Evolutionary conservation across 2,329 filamentous ascomycete genomes (phyloP), one percentile per base, ranked within the genome.

Genomic region (Cryphonectria radicalis): DNA sequence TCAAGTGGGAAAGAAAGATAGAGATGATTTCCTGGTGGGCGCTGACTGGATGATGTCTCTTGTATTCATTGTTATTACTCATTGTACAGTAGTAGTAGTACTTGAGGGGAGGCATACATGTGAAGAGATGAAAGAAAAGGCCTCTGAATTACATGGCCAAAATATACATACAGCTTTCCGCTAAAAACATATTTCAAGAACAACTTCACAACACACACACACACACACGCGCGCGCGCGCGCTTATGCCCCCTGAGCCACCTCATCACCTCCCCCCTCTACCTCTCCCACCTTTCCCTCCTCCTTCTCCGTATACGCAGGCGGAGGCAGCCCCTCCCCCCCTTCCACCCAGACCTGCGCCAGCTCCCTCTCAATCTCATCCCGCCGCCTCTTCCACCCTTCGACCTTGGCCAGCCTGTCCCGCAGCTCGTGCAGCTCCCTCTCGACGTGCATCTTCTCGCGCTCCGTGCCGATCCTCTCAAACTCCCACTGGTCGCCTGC

Each of bases 371-470:
- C 94, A 77, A 99, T 97, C 80, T 94, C 92, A 66, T 90, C 87
- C 50, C 90, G 89, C 66, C 96, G 87, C 74, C 83, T 82, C 84
- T 95, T 94, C 94, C 94, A 97, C 76, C 90, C 87, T 68, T 95
- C 92, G 0, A 98, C 95, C 81, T 93, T 91, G 14, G 89, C 87
- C 10, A 99, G 84, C 35, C 92, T 87, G 79, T 95, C 93, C 42
- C 91, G 89, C 60, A 99, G 86, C 75, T 98, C 94, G 66, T 92
- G 88, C 22, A 98, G 84, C 80, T 99, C 96, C 79, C 93, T 93
- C 83, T 98, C 95, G 10, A 98, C 94, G 32, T 93, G 92, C 80
- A 95, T 90, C 83, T 98, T 97, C 84, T 99, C 96, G 72, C 92
- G 89, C 78, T 94, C 93, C 0, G 95, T 98, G 71, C 96, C 96